These are phyloP conservation scores for Porogramme epimiltina DNA, from an alignment of 1,284 basidiomycete species.

Conservation along the genomic window DNA sequence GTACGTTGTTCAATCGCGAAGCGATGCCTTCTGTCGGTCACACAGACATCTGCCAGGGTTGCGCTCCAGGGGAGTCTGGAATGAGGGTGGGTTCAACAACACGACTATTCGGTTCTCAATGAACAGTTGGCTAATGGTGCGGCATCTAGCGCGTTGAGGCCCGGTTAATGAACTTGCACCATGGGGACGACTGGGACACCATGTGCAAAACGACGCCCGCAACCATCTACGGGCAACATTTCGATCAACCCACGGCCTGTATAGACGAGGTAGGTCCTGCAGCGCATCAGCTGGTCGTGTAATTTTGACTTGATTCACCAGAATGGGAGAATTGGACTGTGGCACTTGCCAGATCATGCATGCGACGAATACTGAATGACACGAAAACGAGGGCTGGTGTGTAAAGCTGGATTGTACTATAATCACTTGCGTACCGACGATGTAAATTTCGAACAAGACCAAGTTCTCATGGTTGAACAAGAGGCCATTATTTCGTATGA, in stretches of 20 bases:
- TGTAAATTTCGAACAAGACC: too few species aligned
- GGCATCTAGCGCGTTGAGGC: conserved; percentile 5
- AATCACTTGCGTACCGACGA: too few species aligned
- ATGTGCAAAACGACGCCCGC: conserved; percentile 23
- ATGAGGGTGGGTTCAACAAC: neutral
- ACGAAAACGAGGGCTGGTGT: too few species aligned
- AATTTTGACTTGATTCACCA: neutral
- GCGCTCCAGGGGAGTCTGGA: conserved; percentile 3
- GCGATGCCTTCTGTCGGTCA: neutral
- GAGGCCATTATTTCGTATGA: too few species aligned
- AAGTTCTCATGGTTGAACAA: too few species aligned
- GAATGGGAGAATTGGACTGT: conserved; percentile 21
- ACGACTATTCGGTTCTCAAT: too few species aligned
- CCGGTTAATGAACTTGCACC: conserved; percentile 10
- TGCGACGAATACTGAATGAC: neutral
- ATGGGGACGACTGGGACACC: conserved; percentile 13
- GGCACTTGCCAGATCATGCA: neutral
- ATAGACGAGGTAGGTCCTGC: conserved; percentile 13
- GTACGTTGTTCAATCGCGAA: too few species aligned
- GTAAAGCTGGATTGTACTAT: too few species aligned
- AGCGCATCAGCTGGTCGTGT: too few species aligned
- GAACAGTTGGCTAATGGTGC: too few species aligned
- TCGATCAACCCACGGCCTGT: conserved; percentile 13
- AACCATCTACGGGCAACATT: conserved; percentile 10
- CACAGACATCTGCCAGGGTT: conserved; percentile 7